A percentile compares a stretch with the other conserved stretches of the same genome.
These are phyloP conservation scores for Neurospora discreta DNA, from an alignment of 495 filamentous ascomycete species.

Conservation along the genomic window DNA sequence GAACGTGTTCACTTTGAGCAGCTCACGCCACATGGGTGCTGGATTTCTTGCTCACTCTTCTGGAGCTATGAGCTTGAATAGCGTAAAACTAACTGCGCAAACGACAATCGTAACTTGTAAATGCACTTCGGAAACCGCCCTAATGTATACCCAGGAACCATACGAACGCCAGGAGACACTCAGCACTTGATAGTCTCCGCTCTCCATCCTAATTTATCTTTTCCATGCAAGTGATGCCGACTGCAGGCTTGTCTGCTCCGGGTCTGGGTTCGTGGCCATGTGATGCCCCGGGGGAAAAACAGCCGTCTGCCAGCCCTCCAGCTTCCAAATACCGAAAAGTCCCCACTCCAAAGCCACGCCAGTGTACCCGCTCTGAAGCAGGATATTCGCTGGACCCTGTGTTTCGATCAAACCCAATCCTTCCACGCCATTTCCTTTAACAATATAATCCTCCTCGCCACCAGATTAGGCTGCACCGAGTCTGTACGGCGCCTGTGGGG, in stretches of 20 bases:
- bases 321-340: background rate
- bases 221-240: background rate
- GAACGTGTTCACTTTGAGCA: background rate
- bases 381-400: background rate
- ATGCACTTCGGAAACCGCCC: constrained; percentile 4
- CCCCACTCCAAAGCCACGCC: background rate
- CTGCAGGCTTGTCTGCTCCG: background rate
- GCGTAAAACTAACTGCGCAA: background rate
- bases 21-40: background rate
- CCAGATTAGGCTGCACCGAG: background rate
- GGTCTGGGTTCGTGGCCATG: background rate
- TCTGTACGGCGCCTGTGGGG: background rate
- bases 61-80: background rate
- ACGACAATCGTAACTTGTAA: background rate
- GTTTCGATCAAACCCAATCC: background rate
- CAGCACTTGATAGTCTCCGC: constrained; percentile 43
- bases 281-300: background rate
- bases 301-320: background rate
- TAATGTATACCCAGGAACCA: background rate
- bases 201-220: background rate
- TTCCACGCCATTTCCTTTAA: background rate
- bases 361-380: background rate
- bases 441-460: background rate
- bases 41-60: background rate
- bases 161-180: constrained; percentile 33